A percentile compares a stretch with the other conserved stretches of the same genome.
Conservation (phyloP, 169 alveolate species). For the Eimeria necatrix region DNA sequence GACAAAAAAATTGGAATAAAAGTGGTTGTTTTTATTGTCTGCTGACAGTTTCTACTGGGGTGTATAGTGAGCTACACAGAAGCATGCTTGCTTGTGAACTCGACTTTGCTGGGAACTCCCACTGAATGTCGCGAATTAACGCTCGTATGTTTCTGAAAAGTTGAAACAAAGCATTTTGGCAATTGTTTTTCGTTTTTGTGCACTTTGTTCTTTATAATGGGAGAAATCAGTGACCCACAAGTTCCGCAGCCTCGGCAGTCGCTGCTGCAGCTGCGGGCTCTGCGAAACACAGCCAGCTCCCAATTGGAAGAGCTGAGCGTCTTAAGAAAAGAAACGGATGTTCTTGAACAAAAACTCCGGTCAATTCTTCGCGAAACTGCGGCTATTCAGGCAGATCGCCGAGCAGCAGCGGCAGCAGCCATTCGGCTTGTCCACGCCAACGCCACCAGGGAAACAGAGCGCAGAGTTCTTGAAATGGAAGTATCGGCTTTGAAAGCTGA, state of each 20-base stretch:
- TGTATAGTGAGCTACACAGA: too few relatives aligned
- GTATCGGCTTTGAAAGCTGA: not conserved
- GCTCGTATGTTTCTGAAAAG: too few relatives aligned
- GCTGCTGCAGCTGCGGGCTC: not conserved
- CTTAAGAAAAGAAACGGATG: not conserved
- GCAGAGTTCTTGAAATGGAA: not conserved
- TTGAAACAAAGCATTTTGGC: too few relatives aligned
- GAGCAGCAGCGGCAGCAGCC: not conserved
- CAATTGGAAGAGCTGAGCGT: conserved; percentile 8
- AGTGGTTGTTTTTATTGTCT: too few relatives aligned
- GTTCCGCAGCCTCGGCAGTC: not conserved
- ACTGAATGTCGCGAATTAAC: too few relatives aligned
- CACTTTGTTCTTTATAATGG: not conserved
- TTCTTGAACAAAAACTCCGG: not conserved
- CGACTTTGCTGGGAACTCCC: too few relatives aligned
- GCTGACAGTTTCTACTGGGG: too few relatives aligned
- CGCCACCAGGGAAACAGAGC: not conserved
- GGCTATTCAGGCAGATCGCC: not conserved
- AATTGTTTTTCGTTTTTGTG: not conserved
- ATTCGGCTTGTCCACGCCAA: too few relatives aligned
- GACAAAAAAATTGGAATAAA: too few relatives aligned
- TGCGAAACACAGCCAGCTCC: conserved; percentile 1
- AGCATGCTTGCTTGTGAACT: too few relatives aligned
- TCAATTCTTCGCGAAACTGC: not conserved
- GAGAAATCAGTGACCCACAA: not conserved